Conservation (phyloP, 2,329 filamentous ascomycete genomes). For the Stachybotrys chartarum region DNA sequence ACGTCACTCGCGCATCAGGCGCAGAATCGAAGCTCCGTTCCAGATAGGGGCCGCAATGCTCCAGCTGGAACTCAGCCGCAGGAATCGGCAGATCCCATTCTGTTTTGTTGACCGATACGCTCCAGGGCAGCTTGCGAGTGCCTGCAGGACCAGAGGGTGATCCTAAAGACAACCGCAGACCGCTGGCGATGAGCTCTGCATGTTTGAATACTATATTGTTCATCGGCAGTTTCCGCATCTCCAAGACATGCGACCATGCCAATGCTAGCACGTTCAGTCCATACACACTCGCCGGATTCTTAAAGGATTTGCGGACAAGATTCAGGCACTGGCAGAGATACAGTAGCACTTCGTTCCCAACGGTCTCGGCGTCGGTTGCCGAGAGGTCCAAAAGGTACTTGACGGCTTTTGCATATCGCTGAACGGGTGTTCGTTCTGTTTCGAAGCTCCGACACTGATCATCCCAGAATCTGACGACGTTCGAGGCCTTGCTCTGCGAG, state of each 20-base stretch:
- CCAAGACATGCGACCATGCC: neutral
- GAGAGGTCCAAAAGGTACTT: constrained; percentile 36
- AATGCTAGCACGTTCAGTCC: neutral
- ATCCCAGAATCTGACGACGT: constrained; percentile 35
- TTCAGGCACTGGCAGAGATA: constrained; percentile 26
- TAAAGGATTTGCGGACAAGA: neutral
- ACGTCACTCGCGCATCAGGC: constrained; percentile 60
- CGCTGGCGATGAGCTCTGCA: neutral
- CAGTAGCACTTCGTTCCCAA: constrained; percentile 26
- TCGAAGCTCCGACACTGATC: constrained; percentile 37
- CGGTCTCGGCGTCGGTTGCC: constrained; percentile 15
- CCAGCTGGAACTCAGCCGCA: constrained; percentile 49
- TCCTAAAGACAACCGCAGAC: neutral
- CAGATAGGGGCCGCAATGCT: constrained; percentile 65
- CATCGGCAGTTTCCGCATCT: neutral
- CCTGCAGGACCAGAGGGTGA: neutral
- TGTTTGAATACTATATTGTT: neutral
- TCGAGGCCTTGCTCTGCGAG: constrained; percentile 14
- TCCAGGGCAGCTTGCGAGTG: neutral
- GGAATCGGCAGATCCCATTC: neutral
- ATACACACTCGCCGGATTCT: neutral
- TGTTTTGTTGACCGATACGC: neutral
- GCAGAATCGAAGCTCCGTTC: constrained; percentile 66
- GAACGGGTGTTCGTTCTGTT: constrained; percentile 31
- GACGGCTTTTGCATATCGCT: constrained; percentile 39